Evolutionary conservation across 768 basidiomycete genomes (phyloP), one percentile per base, ranked within the genome.

Genomic region (Suillus alpinus): DNA sequence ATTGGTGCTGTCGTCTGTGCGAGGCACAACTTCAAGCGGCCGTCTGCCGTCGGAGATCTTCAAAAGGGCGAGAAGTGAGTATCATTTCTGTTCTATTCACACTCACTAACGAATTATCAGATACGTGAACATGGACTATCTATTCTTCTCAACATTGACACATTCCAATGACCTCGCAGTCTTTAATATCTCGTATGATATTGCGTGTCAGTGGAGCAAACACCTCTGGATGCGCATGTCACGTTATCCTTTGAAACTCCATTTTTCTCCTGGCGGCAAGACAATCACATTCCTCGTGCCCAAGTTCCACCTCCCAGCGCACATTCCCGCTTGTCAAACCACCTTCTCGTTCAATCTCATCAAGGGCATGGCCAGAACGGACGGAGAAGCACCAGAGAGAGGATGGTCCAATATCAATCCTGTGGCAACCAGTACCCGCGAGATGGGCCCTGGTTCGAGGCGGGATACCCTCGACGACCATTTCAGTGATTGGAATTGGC

Each of bases 391-490:
- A 59, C 36, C 4, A 4, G 23, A 60, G 62, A 47, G 67, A 8
- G 60, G 56, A 37, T 71, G 70, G 70, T 53, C 66, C 0, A 46
- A 57, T 26, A 61, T 61, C 0, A 69, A 71, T 51, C 56, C 59
- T 0, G 56, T 59, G 0, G 62, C 62, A 1, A 58, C 44, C 13
- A 63, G 57, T 23, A 69, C 68, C 3, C 56, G 62, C 39, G 62
- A 69, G 50, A 69, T 68, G 70, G 63, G 62, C 3, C 57, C 62
- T 1, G 69, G 64, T 1, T 37, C 44, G 6, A 51, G 64, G 29
- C 58, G 60, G 2, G 70, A 75, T 29, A 68, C 71, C 0, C 59
- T 75, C 13, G 67, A 75, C 32, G 69, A 74, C 39, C 63, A 64
- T 29, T 64, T 65, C 41, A 63, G 65, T 3, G 67, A 50, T 31